Percentiles rank a stretch among this genome's conserved stretches.
These are phyloP conservation scores for Chalciporus sphaerocephalus DNA, from an alignment of 768 basidiomycete species.

Conservation along the genomic window DNA sequence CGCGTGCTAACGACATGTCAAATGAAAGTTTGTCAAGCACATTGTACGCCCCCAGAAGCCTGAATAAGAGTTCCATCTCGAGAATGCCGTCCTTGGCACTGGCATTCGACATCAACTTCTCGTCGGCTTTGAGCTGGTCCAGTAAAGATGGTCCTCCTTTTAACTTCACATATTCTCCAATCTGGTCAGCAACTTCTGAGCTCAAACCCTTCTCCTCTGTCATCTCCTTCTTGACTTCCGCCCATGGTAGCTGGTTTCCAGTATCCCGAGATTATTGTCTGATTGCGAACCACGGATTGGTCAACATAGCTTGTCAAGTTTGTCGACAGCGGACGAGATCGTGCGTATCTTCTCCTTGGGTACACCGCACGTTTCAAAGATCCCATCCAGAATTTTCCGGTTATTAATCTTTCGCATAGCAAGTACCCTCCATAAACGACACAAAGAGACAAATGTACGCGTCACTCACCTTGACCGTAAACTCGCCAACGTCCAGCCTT, in stretches of 20 bases:
- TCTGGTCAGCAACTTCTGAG: slow-evolving; percentile 77
- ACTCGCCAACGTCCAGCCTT: slow-evolving; percentile 87
- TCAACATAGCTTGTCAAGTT: slow-evolving; percentile 82
- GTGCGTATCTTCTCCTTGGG: slow-evolving; percentile 82
- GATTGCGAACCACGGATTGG: not conserved
- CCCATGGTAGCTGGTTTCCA: slow-evolving; percentile 68
- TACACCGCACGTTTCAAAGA: slow-evolving; percentile 96
- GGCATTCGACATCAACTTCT: slow-evolving; percentile 58
- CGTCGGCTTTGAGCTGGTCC: slow-evolving; percentile 60
- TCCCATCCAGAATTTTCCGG: slow-evolving; percentile 93
- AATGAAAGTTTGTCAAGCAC: slow-evolving; percentile 88
- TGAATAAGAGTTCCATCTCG: slow-evolving; percentile 86
- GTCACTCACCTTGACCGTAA: slow-evolving; percentile 77
- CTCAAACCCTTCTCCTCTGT: slow-evolving; percentile 90
- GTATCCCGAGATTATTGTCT: not conserved
- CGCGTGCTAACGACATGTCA: slow-evolving; percentile 95
- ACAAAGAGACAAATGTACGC: not conserved
- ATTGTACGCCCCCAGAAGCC: slow-evolving; percentile 73
- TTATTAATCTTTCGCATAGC: slow-evolving; percentile 71
- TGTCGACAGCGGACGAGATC: slow-evolving; percentile 96
- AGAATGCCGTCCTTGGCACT: slow-evolving; percentile 76
- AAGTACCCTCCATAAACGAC: not conserved
- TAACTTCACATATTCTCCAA: slow-evolving; percentile 94
- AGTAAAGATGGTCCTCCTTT: slow-evolving; percentile 85
- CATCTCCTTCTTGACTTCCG: slow-evolving; percentile 94